Evolutionary conservation across 1,139 yeast genomes (phyloP).

Genomic region (Candida gigantensis): DNA sequence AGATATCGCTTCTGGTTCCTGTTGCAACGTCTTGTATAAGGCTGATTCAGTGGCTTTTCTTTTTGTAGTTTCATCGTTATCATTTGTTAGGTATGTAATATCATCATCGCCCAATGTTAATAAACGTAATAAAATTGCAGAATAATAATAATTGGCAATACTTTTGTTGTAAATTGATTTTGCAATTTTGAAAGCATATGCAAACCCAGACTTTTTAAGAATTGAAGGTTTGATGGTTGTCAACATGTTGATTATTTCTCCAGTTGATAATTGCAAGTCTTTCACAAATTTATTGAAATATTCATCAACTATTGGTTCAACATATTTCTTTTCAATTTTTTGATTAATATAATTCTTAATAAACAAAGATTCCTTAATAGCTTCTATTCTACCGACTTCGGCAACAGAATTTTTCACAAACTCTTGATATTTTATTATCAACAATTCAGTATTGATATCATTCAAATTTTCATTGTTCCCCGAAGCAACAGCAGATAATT

Average conservation of each 20-base stretch:
- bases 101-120: constrained; percentile 60
- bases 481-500: constrained; percentile 48
- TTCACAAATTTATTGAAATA: constrained; percentile 25
- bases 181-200: constrained; percentile 39
- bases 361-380: constrained; percentile 47
- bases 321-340: constrained; percentile 7
- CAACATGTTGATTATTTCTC: constrained; percentile 57
- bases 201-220: constrained; percentile 24
- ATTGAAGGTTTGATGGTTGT: constrained; percentile 48
- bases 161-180: constrained; percentile 29
- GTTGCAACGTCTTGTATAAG: constrained; percentile 46
- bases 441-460: constrained; percentile 14
- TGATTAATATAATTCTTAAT: constrained; percentile 38
- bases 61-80: constrained; percentile 48
- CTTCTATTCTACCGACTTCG: constrained; percentile 22
- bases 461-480: constrained; percentile 8
- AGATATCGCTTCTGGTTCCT: constrained; percentile 7
- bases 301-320: constrained; percentile 12
- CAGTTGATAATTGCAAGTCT: constrained; percentile 41
- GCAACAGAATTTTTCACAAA: constrained; percentile 4
- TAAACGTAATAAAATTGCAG: constrained; percentile 63
- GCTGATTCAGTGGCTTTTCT: constrained; percentile 42
- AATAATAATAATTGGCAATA: constrained; percentile 22
- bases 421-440: constrained; percentile 13
- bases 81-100: constrained; percentile 39